These are phyloP conservation scores for Picocystis salinarum DNA, from an alignment of 139 green algal genomes.

Conservation along the genomic window DNA sequence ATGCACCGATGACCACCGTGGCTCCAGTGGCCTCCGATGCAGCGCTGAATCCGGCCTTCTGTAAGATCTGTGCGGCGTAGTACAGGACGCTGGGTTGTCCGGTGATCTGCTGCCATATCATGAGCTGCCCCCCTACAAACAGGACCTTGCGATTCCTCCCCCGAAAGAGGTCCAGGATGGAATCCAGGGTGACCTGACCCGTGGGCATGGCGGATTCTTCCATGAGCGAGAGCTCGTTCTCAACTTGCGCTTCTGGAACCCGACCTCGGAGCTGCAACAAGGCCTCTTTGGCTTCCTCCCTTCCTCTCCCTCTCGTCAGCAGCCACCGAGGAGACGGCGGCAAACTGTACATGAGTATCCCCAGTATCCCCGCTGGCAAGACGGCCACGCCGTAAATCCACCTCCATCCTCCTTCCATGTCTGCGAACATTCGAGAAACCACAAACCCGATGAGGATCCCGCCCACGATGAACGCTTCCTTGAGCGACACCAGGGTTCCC, in stretches of 20 bases:
- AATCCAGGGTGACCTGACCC: no score
- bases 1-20: constrained; percentile 51
- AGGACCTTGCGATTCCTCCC: constrained; percentile 16
- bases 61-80: constrained; percentile 47
- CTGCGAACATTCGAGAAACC: constrained; percentile 20
- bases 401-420: constrained; percentile 55
- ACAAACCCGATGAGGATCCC: constrained; percentile 74
- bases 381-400: constrained; percentile 37
- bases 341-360: constrained; percentile 37
- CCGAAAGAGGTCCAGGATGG: constrained; percentile 14
- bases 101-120: constrained; percentile 59
- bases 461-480: constrained; percentile 23
- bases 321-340: constrained; percentile 77
- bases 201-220: no score
- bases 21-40: constrained; percentile 28
- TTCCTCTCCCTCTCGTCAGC: constrained; percentile 21
- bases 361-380: constrained; percentile 29
- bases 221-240: no score
- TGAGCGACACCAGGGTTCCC: constrained; percentile 46
- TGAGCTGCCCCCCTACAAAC: constrained; percentile 16
- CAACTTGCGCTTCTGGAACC: constrained; percentile 6
- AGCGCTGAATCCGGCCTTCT: constrained; percentile 9
- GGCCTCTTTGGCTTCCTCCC: constrained; percentile 13
- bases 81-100: constrained; percentile 84
- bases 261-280: constrained; percentile 20